phyloP scores from a whole-genome alignment of 2,329 filamentous ascomycete species.

The Curvularia hawaiiensis region DNA sequence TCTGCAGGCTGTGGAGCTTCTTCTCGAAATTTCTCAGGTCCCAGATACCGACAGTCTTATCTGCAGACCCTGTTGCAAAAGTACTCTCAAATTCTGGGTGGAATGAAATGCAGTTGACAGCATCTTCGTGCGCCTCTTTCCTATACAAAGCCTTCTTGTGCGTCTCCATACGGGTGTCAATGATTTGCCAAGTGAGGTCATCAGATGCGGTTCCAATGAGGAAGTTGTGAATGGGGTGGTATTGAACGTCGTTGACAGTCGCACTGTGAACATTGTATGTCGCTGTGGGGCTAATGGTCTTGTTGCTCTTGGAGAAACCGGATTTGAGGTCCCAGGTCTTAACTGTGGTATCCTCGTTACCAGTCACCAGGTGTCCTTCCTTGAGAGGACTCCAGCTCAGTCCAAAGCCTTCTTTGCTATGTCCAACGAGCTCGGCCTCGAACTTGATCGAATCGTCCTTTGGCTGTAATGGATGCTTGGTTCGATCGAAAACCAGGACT shows the following conservation, averaged over 20 bases:
- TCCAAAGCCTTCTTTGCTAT: constrained; percentile 88
- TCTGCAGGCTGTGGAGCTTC: constrained; percentile 87
- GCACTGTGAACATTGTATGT: constrained; percentile 87
- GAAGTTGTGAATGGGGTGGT: constrained; percentile 84
- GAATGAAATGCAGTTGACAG: constrained; percentile 95
- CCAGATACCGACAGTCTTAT: constrained; percentile 95
- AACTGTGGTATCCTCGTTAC: constrained; percentile 90
- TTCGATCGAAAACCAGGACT: constrained; percentile 93
- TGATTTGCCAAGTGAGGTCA: constrained; percentile 88
- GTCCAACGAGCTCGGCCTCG: constrained; percentile 83
- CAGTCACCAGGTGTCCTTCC: constrained; percentile 82
- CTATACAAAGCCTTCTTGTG: constrained; percentile 71
- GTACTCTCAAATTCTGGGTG: constrained; percentile 90
- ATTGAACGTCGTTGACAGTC: constrained; percentile 96
- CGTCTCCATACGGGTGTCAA: constrained; percentile 77
- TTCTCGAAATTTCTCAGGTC: constrained; percentile 89
- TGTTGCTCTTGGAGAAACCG: constrained; percentile 72
- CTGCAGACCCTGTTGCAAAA: constrained; percentile 89
- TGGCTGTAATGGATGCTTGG: constrained; percentile 84
- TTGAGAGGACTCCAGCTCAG: constrained; percentile 89
- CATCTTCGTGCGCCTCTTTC: constrained; percentile 81
- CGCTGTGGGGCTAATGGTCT: constrained; percentile 70
- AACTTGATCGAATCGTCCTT: constrained; percentile 69
- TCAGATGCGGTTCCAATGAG: constrained; percentile 90
- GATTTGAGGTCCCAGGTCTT: constrained; percentile 85